Percentiles rank a stretch among this genome's conserved stretches.
phyloP scores from a whole-genome alignment of 2,329 filamentous ascomycete genomes.

The Calonectria montana region DNA sequence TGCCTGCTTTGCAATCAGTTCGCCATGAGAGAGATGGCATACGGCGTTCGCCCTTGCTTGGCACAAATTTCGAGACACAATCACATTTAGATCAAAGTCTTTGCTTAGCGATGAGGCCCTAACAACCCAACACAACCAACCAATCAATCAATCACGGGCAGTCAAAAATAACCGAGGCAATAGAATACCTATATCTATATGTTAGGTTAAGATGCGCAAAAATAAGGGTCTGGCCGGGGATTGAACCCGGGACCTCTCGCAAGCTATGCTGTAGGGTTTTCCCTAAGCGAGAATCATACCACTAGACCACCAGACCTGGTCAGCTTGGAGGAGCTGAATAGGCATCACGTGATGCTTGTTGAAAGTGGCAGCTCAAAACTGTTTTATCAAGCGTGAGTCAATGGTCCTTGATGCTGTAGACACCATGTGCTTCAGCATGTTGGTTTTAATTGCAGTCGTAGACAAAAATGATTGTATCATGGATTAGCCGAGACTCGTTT shows the following conservation, averaged over 20 bases:
- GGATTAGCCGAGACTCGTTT: neutral
- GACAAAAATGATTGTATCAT: neutral
- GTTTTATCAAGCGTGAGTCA: neutral
- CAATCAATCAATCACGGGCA: no score
- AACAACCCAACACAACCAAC: no score
- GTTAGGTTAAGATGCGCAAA: constrained; percentile 26
- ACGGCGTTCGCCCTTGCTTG: no score
- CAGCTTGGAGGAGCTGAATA: constrained; percentile 2
- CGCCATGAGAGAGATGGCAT: no score
- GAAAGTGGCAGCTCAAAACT: rapidly evolving
- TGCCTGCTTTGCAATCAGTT: no score
- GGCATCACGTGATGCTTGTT: constrained; percentile 22
- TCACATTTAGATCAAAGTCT: no score
- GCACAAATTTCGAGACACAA: no score
- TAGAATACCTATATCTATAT: no score
- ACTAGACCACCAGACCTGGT: constrained; percentile 68
- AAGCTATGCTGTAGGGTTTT: constrained; percentile 51
- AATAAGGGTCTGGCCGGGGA: constrained; percentile 57
- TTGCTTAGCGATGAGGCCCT: no score
- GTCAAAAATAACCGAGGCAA: no score
- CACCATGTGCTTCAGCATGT: neutral
- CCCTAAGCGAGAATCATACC: constrained; percentile 81
- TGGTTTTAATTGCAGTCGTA: neutral
- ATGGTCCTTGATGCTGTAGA: neutral
- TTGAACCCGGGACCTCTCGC: constrained; percentile 61